Percentiles rank a stretch among this genome's conserved stretches.
Evolutionary conservation across 495 filamentous ascomycete species (phyloP).

Genomic region (Aspergillus taichungensis): DNA sequence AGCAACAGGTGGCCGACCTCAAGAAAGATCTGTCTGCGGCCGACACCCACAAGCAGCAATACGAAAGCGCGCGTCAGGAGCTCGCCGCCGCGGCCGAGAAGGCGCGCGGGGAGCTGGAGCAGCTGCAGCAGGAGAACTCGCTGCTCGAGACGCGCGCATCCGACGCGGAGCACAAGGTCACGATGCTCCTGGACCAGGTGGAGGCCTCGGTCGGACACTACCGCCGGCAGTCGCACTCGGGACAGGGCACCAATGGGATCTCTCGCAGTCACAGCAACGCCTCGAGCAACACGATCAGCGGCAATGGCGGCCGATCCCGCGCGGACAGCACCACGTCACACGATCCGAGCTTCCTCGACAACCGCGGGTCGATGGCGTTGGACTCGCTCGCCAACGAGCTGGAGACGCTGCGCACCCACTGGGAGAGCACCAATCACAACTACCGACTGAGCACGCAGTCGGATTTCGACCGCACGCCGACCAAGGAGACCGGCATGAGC

Average conservation of each 20-base stretch:
- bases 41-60: conserved; percentile 54
- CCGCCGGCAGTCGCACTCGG: conserved; percentile 64
- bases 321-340: conserved; percentile 41
- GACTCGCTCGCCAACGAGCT: conserved; percentile 89
- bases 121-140: conserved; percentile 71
- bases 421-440: conserved; percentile 92
- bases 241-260: conserved; percentile 30
- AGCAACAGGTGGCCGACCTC: conserved; percentile 59
- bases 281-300: conserved; percentile 32
- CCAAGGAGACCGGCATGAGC: conserved; percentile 49
- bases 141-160: conserved; percentile 70
- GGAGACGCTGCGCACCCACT: conserved; percentile 77
- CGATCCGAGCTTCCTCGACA: conserved; percentile 55
- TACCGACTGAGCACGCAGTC: conserved; percentile 80
- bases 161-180: conserved; percentile 89
- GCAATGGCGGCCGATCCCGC: conserved; percentile 22
- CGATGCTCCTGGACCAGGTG: conserved; percentile 86
- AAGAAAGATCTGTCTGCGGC: conserved; percentile 56
- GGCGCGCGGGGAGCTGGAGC: conserved; percentile 62
- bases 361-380: conserved; percentile 74
- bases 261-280: conserved; percentile 37
- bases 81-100: conserved; percentile 46
- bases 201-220: conserved; percentile 91
- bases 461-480: conserved; percentile 67
- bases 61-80: conserved; percentile 50